Base-by-base conservation (phyloP, 257 asterid genomes). In the Fraxinus americana region DNA sequence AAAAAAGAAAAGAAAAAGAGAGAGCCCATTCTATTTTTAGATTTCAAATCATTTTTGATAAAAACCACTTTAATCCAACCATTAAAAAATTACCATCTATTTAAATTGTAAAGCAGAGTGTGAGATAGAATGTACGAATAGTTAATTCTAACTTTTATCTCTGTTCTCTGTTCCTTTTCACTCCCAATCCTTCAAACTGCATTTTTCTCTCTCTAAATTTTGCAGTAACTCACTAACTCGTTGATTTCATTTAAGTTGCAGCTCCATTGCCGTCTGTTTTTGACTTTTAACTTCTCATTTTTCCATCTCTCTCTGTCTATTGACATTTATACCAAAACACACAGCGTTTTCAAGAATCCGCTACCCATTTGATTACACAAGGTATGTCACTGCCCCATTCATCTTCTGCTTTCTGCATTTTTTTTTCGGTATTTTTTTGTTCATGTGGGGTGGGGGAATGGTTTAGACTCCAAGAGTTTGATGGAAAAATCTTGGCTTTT, bases 211-310 rank as follows among this genome's bases (percentile, higher is more conserved):
- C 14, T 61, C 34, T 50, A 61, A 23, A 10, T 19, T 74, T 83
- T 35, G 30, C 82, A 71, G 78, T 71, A 72, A 67, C 86, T 71
- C 82, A 71, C 76, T 71, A 72, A 67, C 86, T 71, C 61, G 35
- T 70, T 73, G 11, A 48, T 73, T 57, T 25, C 65, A 59, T 61
- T 0, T 9, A 10, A 7, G 12, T 61, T 9, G 13, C 6, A 1
- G 32, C 30, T 11, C 80, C 75, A 61, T 36, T 63, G 19, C 50
- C 35, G 66, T 35, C 75, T 36, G 29, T 73, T 67, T 74, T 71
- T 43, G 68, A 72, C 82, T 77, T 78, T 52, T 78, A 74, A 50
- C 76, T 75, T 67, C 72, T 77, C 72, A 41, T 54, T 67, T 43
- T 52, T 7, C 13, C 12, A 27, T 50, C 2, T 38, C 43, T 8